Percentiles rank a stretch among this genome's conserved stretches.
These are phyloP conservation scores for Penicillium thymicola DNA, from an alignment of 2,329 filamentous ascomycete genomes.

Conservation along the genomic window DNA sequence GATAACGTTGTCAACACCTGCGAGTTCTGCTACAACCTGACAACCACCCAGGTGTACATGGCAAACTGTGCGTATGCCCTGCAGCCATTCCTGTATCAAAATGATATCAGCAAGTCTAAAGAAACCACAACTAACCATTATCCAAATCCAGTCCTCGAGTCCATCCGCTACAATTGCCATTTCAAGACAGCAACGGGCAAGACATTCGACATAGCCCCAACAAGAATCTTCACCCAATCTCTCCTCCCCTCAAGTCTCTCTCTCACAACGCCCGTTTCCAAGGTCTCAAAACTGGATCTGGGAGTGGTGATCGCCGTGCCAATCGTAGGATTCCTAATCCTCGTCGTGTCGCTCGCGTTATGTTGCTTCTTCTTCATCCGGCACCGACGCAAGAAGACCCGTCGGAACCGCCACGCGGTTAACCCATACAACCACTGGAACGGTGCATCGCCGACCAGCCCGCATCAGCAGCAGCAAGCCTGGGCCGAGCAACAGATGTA, in stretches of 20 bases:
- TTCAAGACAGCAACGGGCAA: slow-evolving; percentile 35
- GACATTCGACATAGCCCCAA: slow-evolving; percentile 40
- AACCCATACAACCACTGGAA: slow-evolving; percentile 37
- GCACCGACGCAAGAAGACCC: slow-evolving; percentile 38
- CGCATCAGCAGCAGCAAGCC: slow-evolving; percentile 22
- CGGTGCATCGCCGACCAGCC: slow-evolving; percentile 30
- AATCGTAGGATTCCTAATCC: slow-evolving; percentile 42
- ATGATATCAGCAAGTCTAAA: neutral
- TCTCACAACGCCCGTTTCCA: slow-evolving; percentile 16
- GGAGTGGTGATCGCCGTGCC: slow-evolving; percentile 44
- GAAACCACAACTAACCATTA: slow-evolving; percentile 2
- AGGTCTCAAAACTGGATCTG: slow-evolving; percentile 28
- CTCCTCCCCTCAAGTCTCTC: slow-evolving; percentile 35
- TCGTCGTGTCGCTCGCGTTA: slow-evolving; percentile 30
- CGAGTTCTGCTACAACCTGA: slow-evolving; percentile 44
- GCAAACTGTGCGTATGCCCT: slow-evolving; percentile 42
- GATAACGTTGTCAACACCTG: slow-evolving; percentile 43
- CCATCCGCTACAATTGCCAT: slow-evolving; percentile 46
- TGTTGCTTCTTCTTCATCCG: slow-evolving; percentile 45
- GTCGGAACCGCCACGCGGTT: slow-evolving; percentile 25
- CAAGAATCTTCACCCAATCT: slow-evolving; percentile 41
- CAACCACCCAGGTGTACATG: slow-evolving; percentile 39
- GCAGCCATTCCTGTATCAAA: neutral
- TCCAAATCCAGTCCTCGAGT: slow-evolving; percentile 40
- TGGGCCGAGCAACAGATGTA: slow-evolving; percentile 10